Conservation (phyloP, 2,329 filamentous ascomycete species). For the Microsporum canis region DNA sequence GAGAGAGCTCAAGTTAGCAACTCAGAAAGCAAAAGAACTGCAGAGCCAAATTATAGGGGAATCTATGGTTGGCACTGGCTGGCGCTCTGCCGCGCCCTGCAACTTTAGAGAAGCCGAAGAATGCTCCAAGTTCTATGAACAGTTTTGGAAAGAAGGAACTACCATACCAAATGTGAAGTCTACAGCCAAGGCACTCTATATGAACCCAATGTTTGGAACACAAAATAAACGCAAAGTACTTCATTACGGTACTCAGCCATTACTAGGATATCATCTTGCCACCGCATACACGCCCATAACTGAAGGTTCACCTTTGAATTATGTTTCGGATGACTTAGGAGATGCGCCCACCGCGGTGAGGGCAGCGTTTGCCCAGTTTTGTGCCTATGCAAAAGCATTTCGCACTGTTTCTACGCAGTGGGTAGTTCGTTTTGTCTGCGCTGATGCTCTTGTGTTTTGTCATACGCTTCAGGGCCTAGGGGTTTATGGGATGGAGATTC, state of each 20-base stretch:
- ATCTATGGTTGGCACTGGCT: constrained; percentile 6
- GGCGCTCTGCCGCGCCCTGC: constrained; percentile 22
- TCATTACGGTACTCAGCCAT: constrained; percentile 42
- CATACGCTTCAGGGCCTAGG: constrained; percentile 39
- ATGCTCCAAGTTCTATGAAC: constrained; percentile 10
- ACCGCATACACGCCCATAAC: constrained; percentile 33
- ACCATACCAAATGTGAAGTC: constrained; percentile 11
- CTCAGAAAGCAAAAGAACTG: constrained; percentile 7
- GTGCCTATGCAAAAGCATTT: constrained; percentile 17
- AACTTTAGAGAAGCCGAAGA: constrained; percentile 7
- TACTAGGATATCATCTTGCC: constrained; percentile 49
- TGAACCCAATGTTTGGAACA: constrained; percentile 39
- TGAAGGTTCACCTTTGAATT: constrained; percentile 30
- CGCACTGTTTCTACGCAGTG: constrained; percentile 20
- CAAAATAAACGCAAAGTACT: constrained; percentile 28
- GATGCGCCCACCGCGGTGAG: constrained; percentile 2
- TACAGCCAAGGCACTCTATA: constrained; percentile 7
- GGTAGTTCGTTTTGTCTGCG: constrained; percentile 37
- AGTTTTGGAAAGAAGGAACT: constrained; percentile 25
- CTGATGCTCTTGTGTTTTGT: constrained; percentile 43
- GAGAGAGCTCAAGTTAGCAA: neutral
- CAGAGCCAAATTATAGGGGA: constrained; percentile 15
- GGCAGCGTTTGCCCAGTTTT: constrained; percentile 18
- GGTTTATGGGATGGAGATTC: constrained; percentile 19
- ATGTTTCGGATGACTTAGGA: neutral